phyloP scores from a whole-genome alignment of 257 asterid genomes.

The Solanum infundibuliforme region DNA sequence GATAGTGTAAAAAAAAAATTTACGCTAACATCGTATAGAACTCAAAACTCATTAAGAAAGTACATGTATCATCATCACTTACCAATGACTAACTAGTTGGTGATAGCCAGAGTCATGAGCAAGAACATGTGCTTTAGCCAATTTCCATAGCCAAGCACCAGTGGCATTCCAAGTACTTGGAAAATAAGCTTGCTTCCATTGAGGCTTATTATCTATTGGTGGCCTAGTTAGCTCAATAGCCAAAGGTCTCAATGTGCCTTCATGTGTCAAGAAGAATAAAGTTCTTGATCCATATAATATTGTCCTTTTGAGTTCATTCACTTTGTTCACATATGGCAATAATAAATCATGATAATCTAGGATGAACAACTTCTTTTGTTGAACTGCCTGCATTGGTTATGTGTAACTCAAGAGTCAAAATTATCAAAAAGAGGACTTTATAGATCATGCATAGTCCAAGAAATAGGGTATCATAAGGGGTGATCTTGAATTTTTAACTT shows the following conservation, averaged over 20 bases:
- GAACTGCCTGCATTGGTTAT: neutral
- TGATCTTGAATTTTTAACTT: no score
- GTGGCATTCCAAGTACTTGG: neutral
- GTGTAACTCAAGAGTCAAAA: neutral
- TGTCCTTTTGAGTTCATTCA: neutral
- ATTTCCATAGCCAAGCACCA: neutral
- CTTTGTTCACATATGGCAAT: neutral
- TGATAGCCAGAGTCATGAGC: neutral
- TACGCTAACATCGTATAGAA: neutral
- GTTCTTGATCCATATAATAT: neutral
- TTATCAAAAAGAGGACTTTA: neutral
- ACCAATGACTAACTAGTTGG: neutral
- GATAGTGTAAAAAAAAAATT: neutral
- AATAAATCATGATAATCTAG: neutral
- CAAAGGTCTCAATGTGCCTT: neutral
- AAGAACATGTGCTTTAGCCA: neutral
- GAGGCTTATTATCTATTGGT: neutral
- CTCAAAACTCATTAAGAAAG: no score
- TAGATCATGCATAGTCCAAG: neutral
- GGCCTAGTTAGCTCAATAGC: neutral
- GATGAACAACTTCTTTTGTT: neutral
- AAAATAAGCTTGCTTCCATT: neutral
- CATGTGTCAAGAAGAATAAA: neutral
- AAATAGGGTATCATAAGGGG: no score
- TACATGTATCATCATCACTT: neutral